These are phyloP conservation scores for Mycena indigotica DNA, from an alignment of 768 basidiomycete genomes.

Conservation along the genomic window DNA sequence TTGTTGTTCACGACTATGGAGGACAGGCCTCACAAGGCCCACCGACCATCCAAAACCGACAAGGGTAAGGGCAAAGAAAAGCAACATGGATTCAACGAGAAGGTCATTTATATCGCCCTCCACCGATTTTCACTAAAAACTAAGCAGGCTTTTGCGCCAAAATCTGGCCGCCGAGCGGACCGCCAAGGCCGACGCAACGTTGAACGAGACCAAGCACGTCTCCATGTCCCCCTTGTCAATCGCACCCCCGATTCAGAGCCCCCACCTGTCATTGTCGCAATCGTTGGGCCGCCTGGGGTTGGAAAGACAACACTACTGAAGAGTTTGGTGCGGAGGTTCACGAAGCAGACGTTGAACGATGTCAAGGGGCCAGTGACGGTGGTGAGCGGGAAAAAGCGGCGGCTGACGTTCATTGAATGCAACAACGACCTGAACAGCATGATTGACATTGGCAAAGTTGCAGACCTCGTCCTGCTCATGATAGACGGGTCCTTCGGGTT, in stretches of 20 bases:
- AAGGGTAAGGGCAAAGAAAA: conserved; percentile 71
- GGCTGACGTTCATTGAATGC: conserved; percentile 97
- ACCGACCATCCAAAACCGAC: conserved; percentile 78
- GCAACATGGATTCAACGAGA: conserved; percentile 85
- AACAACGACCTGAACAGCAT: conserved; percentile 97
- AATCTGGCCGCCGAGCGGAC: conserved; percentile 88
- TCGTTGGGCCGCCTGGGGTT: conserved; percentile 96
- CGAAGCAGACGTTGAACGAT: conserved; percentile 90
- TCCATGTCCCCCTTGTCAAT: conserved; percentile 95
- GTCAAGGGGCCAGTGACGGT: conserved; percentile 94
- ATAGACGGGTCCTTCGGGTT: conserved; percentile 98
- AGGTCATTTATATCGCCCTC: conserved; percentile 43
- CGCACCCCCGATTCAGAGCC: conserved; percentile 90
- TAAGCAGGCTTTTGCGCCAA: conserved; percentile 85
- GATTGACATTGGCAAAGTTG: conserved; percentile 97
- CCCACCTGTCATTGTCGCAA: conserved; percentile 90
- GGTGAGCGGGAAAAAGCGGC: conserved; percentile 87
- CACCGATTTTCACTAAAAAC: conserved; percentile 1
- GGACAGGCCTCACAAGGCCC: conserved; percentile 79
- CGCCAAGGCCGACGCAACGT: conserved; percentile 86
- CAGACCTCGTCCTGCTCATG: conserved; percentile 95
- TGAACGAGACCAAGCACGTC: conserved; percentile 89
- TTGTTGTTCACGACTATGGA: no score
- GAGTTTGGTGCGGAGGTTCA: conserved; percentile 86
- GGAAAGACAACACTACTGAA: conserved; percentile 95